Evolutionary conservation across 805 yeast genomes (phyloP).

Genomic region (Nakazawaea anatomiae): DNA sequence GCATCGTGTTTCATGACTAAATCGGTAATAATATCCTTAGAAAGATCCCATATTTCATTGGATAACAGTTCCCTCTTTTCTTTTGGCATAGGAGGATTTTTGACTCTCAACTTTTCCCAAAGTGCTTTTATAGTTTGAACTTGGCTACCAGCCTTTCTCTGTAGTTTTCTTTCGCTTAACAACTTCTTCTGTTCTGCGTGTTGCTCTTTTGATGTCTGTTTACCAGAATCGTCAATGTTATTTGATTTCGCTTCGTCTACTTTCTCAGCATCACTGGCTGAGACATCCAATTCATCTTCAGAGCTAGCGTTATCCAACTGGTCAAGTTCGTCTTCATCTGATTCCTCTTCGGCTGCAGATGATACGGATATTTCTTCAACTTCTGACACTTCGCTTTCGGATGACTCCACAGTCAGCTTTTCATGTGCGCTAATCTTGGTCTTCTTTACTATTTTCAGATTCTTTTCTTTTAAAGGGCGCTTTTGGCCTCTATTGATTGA

Average conservation of each 20-base stretch:
- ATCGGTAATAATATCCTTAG: constrained; percentile 73
- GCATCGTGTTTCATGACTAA: constrained; percentile 94
- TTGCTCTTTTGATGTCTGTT: constrained; percentile 53
- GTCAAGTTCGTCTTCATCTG: constrained; percentile 24
- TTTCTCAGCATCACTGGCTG: constrained; percentile 17
- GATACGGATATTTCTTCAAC: background rate
- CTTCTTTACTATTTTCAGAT: background rate
- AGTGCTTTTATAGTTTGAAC: constrained; percentile 78
- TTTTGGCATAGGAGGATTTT: constrained; percentile 74
- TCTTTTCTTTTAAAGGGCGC: background rate
- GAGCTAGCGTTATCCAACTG: constrained; percentile 13
- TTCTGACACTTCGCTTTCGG: constrained; percentile 3
- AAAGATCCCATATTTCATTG: constrained; percentile 77
- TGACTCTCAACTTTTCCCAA: constrained; percentile 90
- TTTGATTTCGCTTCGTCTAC: constrained; percentile 26
- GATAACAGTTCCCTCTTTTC: constrained; percentile 71
- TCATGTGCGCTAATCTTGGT: constrained; percentile 2
- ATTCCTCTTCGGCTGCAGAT: constrained; percentile 6
- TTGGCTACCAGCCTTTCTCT: constrained; percentile 81
- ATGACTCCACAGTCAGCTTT: constrained; percentile 1
- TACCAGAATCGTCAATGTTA: constrained; percentile 24
- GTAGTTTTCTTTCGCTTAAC: constrained; percentile 76
- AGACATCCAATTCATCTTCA: constrained; percentile 20
- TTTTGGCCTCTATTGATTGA: constrained; percentile 1
- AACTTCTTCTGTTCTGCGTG: constrained; percentile 80